Conservation (phyloP, 2,329 filamentous ascomycete genomes). For the Emergomyces africanus region DNA sequence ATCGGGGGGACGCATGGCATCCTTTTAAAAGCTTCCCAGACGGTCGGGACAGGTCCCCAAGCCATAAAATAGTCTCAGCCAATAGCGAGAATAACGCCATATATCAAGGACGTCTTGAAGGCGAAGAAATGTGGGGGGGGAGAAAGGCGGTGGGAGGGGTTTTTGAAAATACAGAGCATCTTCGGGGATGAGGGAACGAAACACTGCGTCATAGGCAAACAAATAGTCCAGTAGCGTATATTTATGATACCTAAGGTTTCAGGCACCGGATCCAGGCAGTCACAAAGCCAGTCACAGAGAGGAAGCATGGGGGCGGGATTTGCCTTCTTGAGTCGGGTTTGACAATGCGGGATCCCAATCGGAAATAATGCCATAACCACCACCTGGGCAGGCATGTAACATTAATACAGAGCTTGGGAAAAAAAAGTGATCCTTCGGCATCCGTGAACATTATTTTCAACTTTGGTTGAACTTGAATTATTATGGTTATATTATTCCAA, state of each 20-base stretch:
- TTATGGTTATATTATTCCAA: too few relatives aligned
- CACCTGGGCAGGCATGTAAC: too few relatives aligned
- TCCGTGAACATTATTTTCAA: too few relatives aligned
- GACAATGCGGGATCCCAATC: background rate
- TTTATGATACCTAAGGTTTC: background rate
- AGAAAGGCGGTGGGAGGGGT: slow-evolving; percentile 1
- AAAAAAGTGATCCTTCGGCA: too few relatives aligned
- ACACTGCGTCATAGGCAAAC: background rate
- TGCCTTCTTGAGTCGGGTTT: background rate
- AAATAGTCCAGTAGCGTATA: background rate
- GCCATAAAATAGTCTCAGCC: background rate
- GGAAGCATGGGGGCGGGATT: background rate
- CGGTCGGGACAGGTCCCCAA: slow-evolving; percentile 12
- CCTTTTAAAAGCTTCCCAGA: slow-evolving; percentile 13
- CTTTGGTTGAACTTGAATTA: too few relatives aligned
- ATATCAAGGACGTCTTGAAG: background rate
- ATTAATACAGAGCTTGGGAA: background rate
- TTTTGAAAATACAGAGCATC: background rate
- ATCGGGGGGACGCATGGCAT: slow-evolving; percentile 9
- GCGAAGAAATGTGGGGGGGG: slow-evolving; percentile 2
- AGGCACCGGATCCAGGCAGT: background rate
- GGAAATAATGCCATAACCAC: background rate
- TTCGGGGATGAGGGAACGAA: background rate
- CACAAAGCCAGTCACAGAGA: background rate
- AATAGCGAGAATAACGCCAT: background rate